A percentile compares a stretch with the other conserved stretches of the same genome.
Conservation (phyloP, 768 basidiomycete species). For the Hypsizygus marmoreus region DNA sequence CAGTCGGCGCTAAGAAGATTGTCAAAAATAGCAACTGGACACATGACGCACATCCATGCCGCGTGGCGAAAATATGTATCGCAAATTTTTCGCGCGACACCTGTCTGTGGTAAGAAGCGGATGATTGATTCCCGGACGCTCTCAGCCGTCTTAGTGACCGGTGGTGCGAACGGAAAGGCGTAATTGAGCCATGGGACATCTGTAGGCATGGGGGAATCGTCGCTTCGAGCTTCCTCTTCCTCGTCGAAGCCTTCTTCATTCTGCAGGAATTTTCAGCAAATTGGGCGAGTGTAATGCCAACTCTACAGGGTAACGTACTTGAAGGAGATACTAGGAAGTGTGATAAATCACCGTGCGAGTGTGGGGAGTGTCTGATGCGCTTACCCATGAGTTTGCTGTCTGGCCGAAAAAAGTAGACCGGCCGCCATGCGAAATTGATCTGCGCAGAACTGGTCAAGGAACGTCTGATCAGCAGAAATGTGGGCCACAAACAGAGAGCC, state of each 20-base stretch:
- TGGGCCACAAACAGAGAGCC: constrained; percentile 56
- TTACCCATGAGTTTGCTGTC: constrained; percentile 70
- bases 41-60: constrained; percentile 64
- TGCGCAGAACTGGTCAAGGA: constrained; percentile 23
- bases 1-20: constrained; percentile 6
- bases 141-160: constrained; percentile 43
- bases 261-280: too few relatives aligned
- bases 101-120: constrained; percentile 44
- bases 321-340: constrained; percentile 56
- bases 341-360: constrained; percentile 13
- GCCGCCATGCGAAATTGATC: constrained; percentile 63
- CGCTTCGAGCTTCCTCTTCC: constrained; percentile 41
- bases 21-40: constrained; percentile 6
- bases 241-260: constrained; percentile 63
- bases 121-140: constrained; percentile 46
- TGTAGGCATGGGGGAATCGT: constrained; percentile 43
- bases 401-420: constrained; percentile 66
- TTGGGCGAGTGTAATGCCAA: too few relatives aligned
- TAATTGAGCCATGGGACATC: constrained; percentile 62
- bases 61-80: constrained; percentile 66
- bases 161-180: constrained; percentile 58
- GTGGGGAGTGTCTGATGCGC: constrained; percentile 21
- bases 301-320: constrained; percentile 40
- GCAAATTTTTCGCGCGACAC: constrained; percentile 40
- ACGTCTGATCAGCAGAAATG: constrained; percentile 17